Conservation (phyloP, 78 protist species). For the Speleostelium caveatum region DNA sequence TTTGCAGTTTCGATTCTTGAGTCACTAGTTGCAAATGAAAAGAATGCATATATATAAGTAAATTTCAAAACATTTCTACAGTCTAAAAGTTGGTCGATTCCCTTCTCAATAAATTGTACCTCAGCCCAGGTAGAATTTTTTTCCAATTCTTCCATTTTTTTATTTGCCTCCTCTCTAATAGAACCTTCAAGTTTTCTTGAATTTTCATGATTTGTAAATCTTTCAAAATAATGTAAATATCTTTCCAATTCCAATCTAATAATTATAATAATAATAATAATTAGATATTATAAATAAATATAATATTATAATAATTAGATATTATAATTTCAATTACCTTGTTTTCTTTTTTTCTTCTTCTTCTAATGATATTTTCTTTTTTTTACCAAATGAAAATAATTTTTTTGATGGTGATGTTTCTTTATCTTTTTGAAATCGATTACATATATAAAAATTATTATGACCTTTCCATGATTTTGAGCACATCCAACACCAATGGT, state of each 20-base stretch:
- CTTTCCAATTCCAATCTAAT: conserved; percentile 28
- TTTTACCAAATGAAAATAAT: conserved; percentile 15
- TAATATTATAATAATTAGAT: not conserved
- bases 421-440: conserved; percentile 27
- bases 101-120: conserved; percentile 62
- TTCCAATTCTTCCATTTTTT: conserved; percentile 64
- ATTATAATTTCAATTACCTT: not conserved
- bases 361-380: conserved; percentile 4
- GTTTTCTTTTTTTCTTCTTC: conserved; percentile 24
- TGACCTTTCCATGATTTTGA: conserved; percentile 55
- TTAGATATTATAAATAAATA: not conserved
- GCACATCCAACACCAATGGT: conserved; percentile 87
- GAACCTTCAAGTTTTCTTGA: conserved; percentile 33
- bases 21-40: conserved; percentile 26
- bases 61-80: conserved; percentile 59
- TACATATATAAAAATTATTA: conserved; percentile 55
- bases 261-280: too few species aligned
- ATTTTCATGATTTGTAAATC: conserved; percentile 47
- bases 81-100: conserved; percentile 66
- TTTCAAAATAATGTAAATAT: conserved; percentile 53
- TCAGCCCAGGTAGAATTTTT: conserved; percentile 57
- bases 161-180: conserved; percentile 37
- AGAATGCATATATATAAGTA: conserved; percentile 69
- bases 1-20: conserved; percentile 48
- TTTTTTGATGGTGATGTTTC: not conserved